A percentile compares a stretch with the other conserved stretches of the same genome.
phyloP scores from a whole-genome alignment of 2,329 filamentous ascomycete species.

The Aspergillus vadensis region DNA sequence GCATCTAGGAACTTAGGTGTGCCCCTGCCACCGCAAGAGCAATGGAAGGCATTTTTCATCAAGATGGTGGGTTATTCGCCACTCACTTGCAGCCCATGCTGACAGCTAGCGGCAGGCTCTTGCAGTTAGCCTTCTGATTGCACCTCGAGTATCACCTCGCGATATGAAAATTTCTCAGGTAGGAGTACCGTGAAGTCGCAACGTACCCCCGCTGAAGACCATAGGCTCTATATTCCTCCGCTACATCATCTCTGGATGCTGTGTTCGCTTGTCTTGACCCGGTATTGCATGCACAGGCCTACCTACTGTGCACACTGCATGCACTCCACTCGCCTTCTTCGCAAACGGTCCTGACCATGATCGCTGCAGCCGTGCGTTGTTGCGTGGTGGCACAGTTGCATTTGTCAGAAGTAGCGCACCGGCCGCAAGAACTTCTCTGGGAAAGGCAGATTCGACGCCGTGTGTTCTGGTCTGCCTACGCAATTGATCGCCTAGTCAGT shows the following conservation, averaged over 20 bases:
- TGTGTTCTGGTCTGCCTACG: conserved; percentile 7
- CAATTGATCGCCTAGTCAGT: conserved; percentile 6
- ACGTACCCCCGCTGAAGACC: background rate
- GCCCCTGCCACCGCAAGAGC: background rate
- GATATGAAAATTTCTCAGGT: conserved; percentile 5
- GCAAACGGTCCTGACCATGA: conserved; percentile 7
- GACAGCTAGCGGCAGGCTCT: background rate
- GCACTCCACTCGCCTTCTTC: conserved; percentile 6
- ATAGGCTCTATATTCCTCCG: background rate
- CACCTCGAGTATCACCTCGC: background rate
- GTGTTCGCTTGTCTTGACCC: conserved; percentile 7
- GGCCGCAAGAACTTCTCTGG: background rate
- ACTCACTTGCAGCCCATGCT: background rate
- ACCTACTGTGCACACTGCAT: conserved; percentile 7
- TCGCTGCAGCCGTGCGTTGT: conserved; percentile 5
- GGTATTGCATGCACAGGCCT: conserved; percentile 1
- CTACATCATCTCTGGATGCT: background rate
- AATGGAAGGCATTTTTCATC: conserved; percentile 5
- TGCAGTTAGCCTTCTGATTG: conserved; percentile 4
- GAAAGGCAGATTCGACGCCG: conserved; percentile 3
- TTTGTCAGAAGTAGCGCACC: background rate
- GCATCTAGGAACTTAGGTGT: background rate
- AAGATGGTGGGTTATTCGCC: background rate
- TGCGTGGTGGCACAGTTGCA: conserved; percentile 8
- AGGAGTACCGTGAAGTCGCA: background rate